A percentile compares a stretch with the other conserved stretches of the same genome.
Evolutionary conservation across 768 basidiomycete genomes (phyloP).

Genomic region (Lepiota subincarnata): DNA sequence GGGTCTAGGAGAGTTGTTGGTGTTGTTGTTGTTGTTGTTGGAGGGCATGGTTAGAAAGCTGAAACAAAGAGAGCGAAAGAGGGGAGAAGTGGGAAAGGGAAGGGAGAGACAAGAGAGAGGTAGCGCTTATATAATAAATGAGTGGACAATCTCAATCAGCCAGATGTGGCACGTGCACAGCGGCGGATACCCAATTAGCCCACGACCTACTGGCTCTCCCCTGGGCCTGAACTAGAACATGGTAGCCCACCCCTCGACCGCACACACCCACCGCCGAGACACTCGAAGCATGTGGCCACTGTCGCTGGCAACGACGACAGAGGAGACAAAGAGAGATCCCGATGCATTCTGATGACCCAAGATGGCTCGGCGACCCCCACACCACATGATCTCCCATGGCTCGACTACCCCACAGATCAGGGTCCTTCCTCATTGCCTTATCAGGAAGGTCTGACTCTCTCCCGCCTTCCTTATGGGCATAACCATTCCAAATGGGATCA

Average conservation of each 20-base stretch:
- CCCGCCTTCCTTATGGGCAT: neutral
- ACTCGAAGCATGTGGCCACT: too few species aligned
- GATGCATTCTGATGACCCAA: neutral
- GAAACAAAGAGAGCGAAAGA: slow-evolving; percentile 17
- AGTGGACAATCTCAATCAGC: slow-evolving; percentile 10
- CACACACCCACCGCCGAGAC: too few species aligned
- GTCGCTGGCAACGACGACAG: too few species aligned
- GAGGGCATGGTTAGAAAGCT: slow-evolving; percentile 26
- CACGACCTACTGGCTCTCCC: neutral
- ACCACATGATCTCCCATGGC: slow-evolving; percentile 1
- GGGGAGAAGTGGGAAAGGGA: slow-evolving; percentile 18
- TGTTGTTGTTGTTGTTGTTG: slow-evolving; percentile 30
- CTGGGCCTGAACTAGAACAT: neutral
- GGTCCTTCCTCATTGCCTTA: neutral
- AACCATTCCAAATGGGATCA: neutral
- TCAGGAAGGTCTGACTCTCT: neutral
- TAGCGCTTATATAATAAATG: slow-evolving; percentile 20
- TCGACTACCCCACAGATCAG: slow-evolving; percentile 5
- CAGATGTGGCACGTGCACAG: slow-evolving; percentile 9
- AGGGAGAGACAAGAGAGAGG: neutral
- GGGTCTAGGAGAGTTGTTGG: slow-evolving; percentile 15
- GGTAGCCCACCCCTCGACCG: too few species aligned
- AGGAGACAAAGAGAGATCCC: neutral
- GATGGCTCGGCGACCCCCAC: too few species aligned
- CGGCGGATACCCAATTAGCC: slow-evolving; percentile 1